phyloP scores from a whole-genome alignment of 495 filamentous ascomycete species.

The Neurospora sublineolata region DNA sequence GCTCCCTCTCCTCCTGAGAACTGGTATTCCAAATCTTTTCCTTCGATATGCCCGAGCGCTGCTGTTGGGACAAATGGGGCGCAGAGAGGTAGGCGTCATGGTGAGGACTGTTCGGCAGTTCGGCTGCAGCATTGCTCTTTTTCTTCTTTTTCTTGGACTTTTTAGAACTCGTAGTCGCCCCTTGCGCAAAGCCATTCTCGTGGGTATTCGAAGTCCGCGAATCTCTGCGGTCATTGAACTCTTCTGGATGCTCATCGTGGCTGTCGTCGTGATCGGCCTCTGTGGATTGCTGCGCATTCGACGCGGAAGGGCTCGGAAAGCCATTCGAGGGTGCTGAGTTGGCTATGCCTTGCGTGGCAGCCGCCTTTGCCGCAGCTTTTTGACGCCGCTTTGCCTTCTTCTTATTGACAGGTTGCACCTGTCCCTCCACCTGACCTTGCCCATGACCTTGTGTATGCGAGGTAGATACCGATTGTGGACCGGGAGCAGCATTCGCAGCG shows the following conservation, averaged over 20 bases:
- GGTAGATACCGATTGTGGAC: constrained; percentile 11
- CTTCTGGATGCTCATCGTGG: constrained; percentile 14
- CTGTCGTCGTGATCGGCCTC: constrained; percentile 20
- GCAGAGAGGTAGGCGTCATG: constrained; percentile 13
- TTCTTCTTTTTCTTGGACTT: constrained; percentile 60
- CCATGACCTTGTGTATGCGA: neutral
- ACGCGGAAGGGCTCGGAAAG: constrained; percentile 25
- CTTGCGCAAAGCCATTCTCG: constrained; percentile 7
- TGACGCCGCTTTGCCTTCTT: constrained; percentile 85
- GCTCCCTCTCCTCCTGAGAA: constrained; percentile 81
- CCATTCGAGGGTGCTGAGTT: constrained; percentile 26
- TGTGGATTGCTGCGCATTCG: constrained; percentile 17
- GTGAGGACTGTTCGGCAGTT: constrained; percentile 1
- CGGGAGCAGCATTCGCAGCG: constrained; percentile 17
- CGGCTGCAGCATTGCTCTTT: constrained; percentile 9
- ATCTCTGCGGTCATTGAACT: neutral
- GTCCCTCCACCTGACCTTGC: constrained; percentile 8
- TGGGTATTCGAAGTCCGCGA: constrained; percentile 1
- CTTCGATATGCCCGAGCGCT: constrained; percentile 42
- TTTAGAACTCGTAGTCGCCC: constrained; percentile 29
- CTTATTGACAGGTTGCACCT: constrained; percentile 54
- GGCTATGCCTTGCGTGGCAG: constrained; percentile 32
- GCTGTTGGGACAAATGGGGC: constrained; percentile 19
- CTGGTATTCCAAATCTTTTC: constrained; percentile 97
- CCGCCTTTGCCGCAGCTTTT: constrained; percentile 65